Base-by-base conservation (phyloP, 2,329 filamentous ascomycete genomes). In the Apiospora aurea region DNA sequence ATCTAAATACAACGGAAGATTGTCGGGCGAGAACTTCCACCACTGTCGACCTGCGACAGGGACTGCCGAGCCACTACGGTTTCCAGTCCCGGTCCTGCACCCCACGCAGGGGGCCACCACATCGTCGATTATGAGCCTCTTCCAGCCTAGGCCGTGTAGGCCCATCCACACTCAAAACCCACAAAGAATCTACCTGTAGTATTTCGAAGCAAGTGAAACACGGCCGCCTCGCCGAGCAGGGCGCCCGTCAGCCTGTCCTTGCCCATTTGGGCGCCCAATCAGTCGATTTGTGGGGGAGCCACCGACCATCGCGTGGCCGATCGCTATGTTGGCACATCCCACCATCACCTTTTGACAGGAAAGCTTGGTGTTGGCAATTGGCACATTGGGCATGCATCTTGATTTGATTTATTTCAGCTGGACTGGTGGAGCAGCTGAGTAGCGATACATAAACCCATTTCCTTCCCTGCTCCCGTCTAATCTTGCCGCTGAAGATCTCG, bases 31-130 rank as follows among this genome's bases (percentile, higher is more conserved):
- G 46, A 18, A 18, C 2, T 10, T 49, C 46, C 7, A 49, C 21
- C 46, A n/a, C 2, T 10, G 46, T 49, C 21, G 46, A 49, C 46
- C 18, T 49, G 21, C 8, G 18, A 18, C 1, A n/a, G 57, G 57
- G 21, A 64, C 18, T 64, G 57, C 57, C 34, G 57, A 64, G 57
- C 57, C 57, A 38, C 57, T 64, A 64, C 34, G 34, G 57, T 64
- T 64, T 64, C 57, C 57, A 64, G 16, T 13, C 53, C 53, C 29
- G 16, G 53, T 3, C 53, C 53, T 10, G 13, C 21, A 38, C 57
- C 38, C 57, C 57, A 64, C 34, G 21, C 29, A 61, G 29, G 29
- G 29, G 2, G 16, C 16, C 21, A 34, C 34, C 34, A 13, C 34
- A 18, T 11, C 18, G 57, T 21, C 18, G 57, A 64, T 64, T n/a